These are phyloP conservation scores for Tuber brumale DNA, from an alignment of 495 filamentous ascomycete species.

Conservation along the genomic window DNA sequence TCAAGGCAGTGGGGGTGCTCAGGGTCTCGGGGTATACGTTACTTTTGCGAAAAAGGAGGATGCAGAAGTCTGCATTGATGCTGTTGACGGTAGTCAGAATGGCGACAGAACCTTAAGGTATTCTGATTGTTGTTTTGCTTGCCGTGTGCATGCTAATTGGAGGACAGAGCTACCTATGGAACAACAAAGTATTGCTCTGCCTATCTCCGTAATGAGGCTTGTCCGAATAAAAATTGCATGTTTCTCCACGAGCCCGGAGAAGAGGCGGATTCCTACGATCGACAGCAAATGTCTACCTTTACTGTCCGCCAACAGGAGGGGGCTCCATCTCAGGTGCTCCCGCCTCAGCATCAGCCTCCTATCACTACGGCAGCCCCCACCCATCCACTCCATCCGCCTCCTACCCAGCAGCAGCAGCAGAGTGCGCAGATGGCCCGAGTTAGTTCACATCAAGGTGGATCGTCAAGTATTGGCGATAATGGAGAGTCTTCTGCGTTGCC, in stretches of 20 bases:
- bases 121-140: conserved; percentile 12
- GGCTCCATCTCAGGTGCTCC: conserved; percentile 44
- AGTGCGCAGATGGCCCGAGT: conserved; percentile 67
- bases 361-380: conserved; percentile 55
- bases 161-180: conserved; percentile 75
- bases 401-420: conserved; percentile 56
- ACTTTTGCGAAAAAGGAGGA: conserved; percentile 86
- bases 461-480: conserved; percentile 43
- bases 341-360: conserved; percentile 49
- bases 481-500: conserved; percentile 81
- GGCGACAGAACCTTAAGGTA: conserved; percentile 73
- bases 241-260: conserved; percentile 96
- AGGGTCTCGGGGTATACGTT: conserved; percentile 92
- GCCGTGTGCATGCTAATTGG: conserved; percentile 35
- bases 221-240: conserved; percentile 91
- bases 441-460: conserved; percentile 43
- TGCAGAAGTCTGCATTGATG: conserved; percentile 77
- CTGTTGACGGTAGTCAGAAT: conserved; percentile 88
- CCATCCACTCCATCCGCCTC: conserved; percentile 49
- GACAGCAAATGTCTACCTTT: conserved; percentile 92
- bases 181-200: conserved; percentile 99
- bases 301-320: conserved; percentile 65
- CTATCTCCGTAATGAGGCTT: conserved; percentile 85
- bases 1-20: conserved; percentile 38
- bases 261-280: conserved; percentile 91